Base-by-base conservation (phyloP, 306 rosid genomes). In the Neltuma alba region DNA sequence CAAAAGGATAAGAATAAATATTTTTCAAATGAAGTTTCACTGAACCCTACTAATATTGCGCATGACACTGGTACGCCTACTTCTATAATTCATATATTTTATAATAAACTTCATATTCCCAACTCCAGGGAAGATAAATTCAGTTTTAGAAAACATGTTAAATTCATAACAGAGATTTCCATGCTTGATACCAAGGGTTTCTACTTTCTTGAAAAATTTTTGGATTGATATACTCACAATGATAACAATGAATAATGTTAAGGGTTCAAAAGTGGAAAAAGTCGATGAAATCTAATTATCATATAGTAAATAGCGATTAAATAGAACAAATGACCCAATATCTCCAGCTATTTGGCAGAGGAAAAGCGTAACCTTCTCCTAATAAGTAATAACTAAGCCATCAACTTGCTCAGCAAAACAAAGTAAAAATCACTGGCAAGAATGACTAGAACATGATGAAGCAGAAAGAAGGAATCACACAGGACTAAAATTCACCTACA, bases 381-480 rank as follows among this genome's bases (percentile, higher is more conserved):
- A 20, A 47, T n/a, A n/a, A n/a, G n/a, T n/a, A n/a, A n/a, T 10
- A 10, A 58, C 57, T 28, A 13, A 38, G 74, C 58, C 78, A 71
- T 54, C 64, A 40, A 77, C 45, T 40, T 13, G 28, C 40, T 70
- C 33, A 52, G 70, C 55, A 31, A 52, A 63, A 23, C 34, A 72
- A 65, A 73, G 31, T 25, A 38, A 38, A 21, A 72, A 37, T 13
- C 60, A 47, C 42, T 13, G 18, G 74, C 44, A 82, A 83, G 27
- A 62, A 38, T 31, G 78, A 79, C 54, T 44, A 41, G 47, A 81
- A 78, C 81, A 40, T 66, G 73, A 31, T 37, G 52, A 61, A 74
- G 62, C 54, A 81, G 33, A 69, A 81, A 61, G 72, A 50, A 38
- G n/a, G 55, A 75, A 36, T 74, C 82, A 76, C 41, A 20, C 68